Evolutionary conservation across 805 yeast genomes (phyloP), one percentile per base, ranked within the genome.

Genomic region (Kazachstania viticola): DNA sequence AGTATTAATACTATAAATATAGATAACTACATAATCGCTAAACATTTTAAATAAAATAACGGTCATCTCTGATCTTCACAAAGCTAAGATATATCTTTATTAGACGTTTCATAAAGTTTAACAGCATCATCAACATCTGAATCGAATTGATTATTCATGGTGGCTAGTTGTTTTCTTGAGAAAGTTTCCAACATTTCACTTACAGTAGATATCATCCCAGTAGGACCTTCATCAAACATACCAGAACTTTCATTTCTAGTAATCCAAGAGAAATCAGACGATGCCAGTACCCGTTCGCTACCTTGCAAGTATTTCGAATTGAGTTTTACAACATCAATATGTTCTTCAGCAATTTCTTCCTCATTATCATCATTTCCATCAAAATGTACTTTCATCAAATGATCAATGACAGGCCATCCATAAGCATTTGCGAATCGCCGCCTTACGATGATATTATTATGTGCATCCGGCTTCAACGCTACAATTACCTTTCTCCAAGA

Each of bases 401-500:
- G 91, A 36, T 79, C 83, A 28, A 80, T 60, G 0, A 80, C 80
- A 1, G 71, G 74, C 94, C 93, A 81, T 1, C 94, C 93, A 54
- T 74, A 79, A 0, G 88, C 91, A 58, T 81, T 81, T 4, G 93
- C 78, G 62, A 82, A 88, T 37, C 81, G 60, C 42, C 97, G 66
- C 39, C 98, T 63, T 2, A 88, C 97, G 14, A 83, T 66, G 19
- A 88, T 85, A 48, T 85, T 88, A 48, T 88, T 88, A 50, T 88
- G 98, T 0, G 98, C 95, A 53, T 88, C 98, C 0, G 96, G 95
- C 42, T 74, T 70, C 41, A 88, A 57, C 28, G 73, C 73, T 1
- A 87, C 95, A 17, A 88, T 59, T 2, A 88, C 95, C 56, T 88
- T 88, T 25, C 96, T 62, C 98, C 98, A 88, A 11, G 71, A 54